A percentile compares a stretch with the other conserved stretches of the same genome.
phyloP scores from a whole-genome alignment of 495 filamentous ascomycete genomes.

The Penicilliopsis zonata region DNA sequence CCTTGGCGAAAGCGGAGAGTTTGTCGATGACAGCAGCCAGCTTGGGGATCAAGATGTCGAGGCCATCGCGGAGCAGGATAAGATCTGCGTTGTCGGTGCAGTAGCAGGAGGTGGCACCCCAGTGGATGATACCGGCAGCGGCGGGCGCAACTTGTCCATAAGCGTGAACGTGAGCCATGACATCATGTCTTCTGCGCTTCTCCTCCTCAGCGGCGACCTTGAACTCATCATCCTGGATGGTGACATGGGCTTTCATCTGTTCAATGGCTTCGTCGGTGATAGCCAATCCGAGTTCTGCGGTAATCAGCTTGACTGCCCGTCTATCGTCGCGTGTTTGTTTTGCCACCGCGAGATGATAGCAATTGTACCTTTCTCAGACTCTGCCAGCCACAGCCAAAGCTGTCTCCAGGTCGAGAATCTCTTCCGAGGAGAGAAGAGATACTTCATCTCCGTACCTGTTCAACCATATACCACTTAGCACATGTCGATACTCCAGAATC shows the following conservation, averaged over 20 bases:
- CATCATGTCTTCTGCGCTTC: conserved; percentile 59
- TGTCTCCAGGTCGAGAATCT: conserved; percentile 68
- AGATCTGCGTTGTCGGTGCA: conserved; percentile 84
- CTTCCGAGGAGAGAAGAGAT: conserved; percentile 58
- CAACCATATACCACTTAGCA: conserved; percentile 11
- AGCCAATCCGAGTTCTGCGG: conserved; percentile 34
- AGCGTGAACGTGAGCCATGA: conserved; percentile 64
- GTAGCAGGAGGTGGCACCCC: conserved; percentile 54
- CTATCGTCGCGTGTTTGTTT: no score
- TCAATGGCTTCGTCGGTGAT: conserved; percentile 60
- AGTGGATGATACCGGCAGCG: conserved; percentile 82
- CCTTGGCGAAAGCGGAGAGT: conserved; percentile 59
- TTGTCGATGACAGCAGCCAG: conserved; percentile 77
- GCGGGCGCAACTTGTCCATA: conserved; percentile 63
- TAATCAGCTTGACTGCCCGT: no score
- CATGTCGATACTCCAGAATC: conserved; percentile 6
- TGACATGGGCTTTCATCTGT: conserved; percentile 61
- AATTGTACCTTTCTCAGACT: conserved; percentile 55
- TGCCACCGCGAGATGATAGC: no score
- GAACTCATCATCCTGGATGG: conserved; percentile 72
- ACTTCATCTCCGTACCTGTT: conserved; percentile 36
- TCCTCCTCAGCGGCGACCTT: conserved; percentile 67
- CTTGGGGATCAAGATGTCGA: conserved; percentile 74
- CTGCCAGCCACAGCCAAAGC: conserved; percentile 77
- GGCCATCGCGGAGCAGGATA: conserved; percentile 63